Evolutionary conservation across 2,329 filamentous ascomycete species (phyloP), one percentile per base, ranked within the genome.

Genomic region (Colletotrichum sansevieriae): DNA sequence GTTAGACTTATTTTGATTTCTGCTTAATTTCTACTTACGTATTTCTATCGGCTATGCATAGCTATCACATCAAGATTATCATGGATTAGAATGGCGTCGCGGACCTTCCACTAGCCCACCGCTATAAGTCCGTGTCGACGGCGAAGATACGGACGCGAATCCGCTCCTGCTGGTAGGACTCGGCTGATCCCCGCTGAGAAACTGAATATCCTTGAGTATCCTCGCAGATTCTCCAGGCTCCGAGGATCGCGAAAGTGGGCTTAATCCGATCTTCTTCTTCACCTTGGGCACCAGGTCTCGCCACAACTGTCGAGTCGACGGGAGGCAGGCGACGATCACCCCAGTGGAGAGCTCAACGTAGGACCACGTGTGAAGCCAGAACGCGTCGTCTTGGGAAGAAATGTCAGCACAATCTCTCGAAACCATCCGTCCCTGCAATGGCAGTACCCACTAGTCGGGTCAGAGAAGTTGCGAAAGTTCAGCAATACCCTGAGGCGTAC

Each of bases 321-420:
- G 82, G 15, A 84, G 72, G 63, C 78, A 82, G 10, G 79, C 75
- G 37, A 83, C 77, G 15, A 83, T 77, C 15, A 83, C 81, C 15
- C 81, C 83, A 2, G 84, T 75, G 60, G 82, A 80, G 60, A 80
- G 78, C 70, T 85, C 83, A 18, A 85, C 73, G 8, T 77, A 76
- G 0, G 83, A 85, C 83, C 83, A 85, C 54, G 81, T 76, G 56
- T 84, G 79, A 29, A 83, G 74, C 1, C 74, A 70, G 15, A 81
- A 77, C 2, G 79, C 83, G 72, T 86, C 62, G 9, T 65, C 66
- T 68, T 15, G n/a, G 4, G 9, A 12, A 3, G 18, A 15, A 15
- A 6, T 5, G 6, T 49, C 1, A 22, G 25, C 81, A 33, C 80
- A 78, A 57, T 80, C 44, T 77, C 4, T 60, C 3, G 1, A 9